Conservation (phyloP, 441 rosid species). For the Erysimum cheiri region DNA sequence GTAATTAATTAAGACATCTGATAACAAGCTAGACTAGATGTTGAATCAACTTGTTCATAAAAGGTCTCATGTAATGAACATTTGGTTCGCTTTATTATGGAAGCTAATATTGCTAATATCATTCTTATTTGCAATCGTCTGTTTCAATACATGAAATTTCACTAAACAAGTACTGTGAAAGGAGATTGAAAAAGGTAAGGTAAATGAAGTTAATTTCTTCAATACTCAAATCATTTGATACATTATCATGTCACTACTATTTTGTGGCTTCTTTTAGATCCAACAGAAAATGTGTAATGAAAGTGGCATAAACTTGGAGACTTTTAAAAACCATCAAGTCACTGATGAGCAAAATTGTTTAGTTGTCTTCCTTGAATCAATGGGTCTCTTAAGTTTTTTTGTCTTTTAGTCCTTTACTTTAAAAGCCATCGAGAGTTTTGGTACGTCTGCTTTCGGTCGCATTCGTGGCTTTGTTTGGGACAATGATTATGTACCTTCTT, state of each 20-base stretch:
- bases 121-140: not conserved
- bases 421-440: conserved; percentile 33
- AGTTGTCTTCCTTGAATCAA: conserved; percentile 24
- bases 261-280: not conserved
- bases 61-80: not conserved
- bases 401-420: conserved; percentile 34
- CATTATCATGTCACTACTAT: not conserved
- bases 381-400: conserved; percentile 17
- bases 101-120: conserved; percentile 8
- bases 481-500: conserved; percentile 47
- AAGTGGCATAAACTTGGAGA: not conserved
- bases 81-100: not conserved
- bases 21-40: too few relatives aligned
- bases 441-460: conserved; percentile 45
- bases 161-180: not conserved
- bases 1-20: too few relatives aligned
- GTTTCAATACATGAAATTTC: not conserved
- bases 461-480: conserved; percentile 44
- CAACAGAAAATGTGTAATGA: not conserved
- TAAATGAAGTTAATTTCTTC: not conserved
- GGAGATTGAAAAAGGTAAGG: not conserved
- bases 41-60: too few relatives aligned
- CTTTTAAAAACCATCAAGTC: not conserved
- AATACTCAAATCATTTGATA: not conserved
- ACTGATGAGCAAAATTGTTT: conserved; percentile 13